A percentile compares a stretch with the other conserved stretches of the same genome.
Conservation (phyloP, 192 early-diverging fungal species). For the Fimicolochytrium jonesii region DNA sequence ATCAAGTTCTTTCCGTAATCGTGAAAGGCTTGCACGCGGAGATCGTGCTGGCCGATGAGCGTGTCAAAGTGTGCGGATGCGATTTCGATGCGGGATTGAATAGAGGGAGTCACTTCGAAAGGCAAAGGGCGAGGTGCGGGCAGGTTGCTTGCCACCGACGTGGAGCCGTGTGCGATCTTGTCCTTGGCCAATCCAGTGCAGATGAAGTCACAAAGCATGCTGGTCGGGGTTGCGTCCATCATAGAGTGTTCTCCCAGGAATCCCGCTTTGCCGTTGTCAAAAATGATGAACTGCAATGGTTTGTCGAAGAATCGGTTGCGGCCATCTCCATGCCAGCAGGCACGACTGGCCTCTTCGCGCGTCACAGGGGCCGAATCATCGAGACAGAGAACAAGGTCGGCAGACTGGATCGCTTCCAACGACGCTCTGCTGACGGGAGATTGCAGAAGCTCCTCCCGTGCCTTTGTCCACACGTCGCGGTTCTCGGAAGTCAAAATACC, state of each 20-base stretch:
- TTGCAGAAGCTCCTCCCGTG: conserved; percentile 63
- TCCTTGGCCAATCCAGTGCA: conserved; percentile 45
- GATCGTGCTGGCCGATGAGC: conserved; percentile 73
- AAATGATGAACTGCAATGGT: conserved; percentile 92
- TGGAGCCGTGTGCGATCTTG: conserved; percentile 71
- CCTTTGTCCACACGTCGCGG: conserved; percentile 90
- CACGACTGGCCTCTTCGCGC: conserved; percentile 76
- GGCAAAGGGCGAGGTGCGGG: conserved; percentile 63
- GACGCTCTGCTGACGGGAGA: conserved; percentile 66
- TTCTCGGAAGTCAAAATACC: conserved; percentile 91
- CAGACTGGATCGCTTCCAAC: conserved; percentile 79
- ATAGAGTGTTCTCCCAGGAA: conserved; percentile 82
- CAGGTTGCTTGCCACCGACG: conserved; percentile 51
- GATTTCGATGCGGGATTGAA: conserved; percentile 59
- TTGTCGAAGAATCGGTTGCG: conserved; percentile 98
- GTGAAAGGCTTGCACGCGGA: conserved; percentile 75
- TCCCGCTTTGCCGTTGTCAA: conserved; percentile 96
- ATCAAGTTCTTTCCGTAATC: conserved; percentile 93
- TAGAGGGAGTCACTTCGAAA: conserved; percentile 62
- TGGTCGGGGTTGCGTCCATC: conserved; percentile 93
- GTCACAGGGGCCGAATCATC: conserved; percentile 85
- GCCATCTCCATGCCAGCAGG: conserved; percentile 95
- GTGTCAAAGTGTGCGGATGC: conserved; percentile 78
- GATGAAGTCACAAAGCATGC: conserved; percentile 78
- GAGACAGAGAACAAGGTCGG: conserved; percentile 85